Evolutionary conservation across 2,329 filamentous ascomycete genomes (phyloP), one percentile per base, ranked within the genome.

Genomic region (Sporothrix protearum): DNA sequence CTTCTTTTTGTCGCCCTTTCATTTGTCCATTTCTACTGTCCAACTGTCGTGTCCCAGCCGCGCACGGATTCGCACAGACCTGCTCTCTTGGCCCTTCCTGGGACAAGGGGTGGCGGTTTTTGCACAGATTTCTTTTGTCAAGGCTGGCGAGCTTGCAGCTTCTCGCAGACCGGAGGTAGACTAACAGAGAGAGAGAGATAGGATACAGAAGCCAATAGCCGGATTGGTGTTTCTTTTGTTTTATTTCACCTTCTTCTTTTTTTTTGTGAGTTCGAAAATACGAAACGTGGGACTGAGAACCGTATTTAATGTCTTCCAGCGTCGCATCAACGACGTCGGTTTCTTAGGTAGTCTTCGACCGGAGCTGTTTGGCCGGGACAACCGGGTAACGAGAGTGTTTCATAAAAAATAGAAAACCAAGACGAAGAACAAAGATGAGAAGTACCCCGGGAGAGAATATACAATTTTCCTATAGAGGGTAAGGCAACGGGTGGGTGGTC

Each of bases 31-130:
- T n/a, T n/a, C 39, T 45, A 45, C 36, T 64, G 36, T n/a, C n/a
- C n/a, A n/a, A 4, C 25, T 28, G 39, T 39, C 39, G 6, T 64
- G 22, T 45, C 14, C 25, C 61, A 3, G 19, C 57, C 30, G 66
- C 45, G 51, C 68, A 59, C 68, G 68, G 51, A 57, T 69, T 45
- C 53, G 68, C 68, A 69, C 67, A 69, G 51, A 68, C 66, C 16
- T 22, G 14, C 9, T 57, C 42, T 67, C 42, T 64, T 42, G 57
- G 57, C 57, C 42, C 10, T 61, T 12, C 36, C 36, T 64, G 42
- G 61, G 61, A 19, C 61, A 47, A 64, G 59, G 59, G 39, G 39
- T 25, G 39, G 61, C 30, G 61, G 36, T 45, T 39, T 28, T 45
- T 45, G 39, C 42, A 64, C 61, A 47, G 10, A 47, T 64, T 59